phyloP scores from a whole-genome alignment of 1,139 yeast genomes.

The Suhomyces atakaporum region DNA sequence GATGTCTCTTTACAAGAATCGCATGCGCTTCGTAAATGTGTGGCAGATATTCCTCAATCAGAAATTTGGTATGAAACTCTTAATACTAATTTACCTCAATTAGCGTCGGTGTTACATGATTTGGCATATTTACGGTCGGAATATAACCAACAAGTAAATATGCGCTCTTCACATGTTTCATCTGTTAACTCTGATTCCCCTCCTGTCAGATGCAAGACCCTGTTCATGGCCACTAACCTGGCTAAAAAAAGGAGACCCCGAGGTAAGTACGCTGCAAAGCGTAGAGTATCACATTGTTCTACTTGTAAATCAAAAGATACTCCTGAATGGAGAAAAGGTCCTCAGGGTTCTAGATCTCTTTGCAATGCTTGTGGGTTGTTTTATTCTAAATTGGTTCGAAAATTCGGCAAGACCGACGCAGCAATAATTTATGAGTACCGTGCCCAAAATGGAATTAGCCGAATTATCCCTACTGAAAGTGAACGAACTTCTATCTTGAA shows the following conservation, averaged over 20 bases:
- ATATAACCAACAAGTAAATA: constrained; percentile 1
- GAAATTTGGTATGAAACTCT: background rate
- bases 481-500: constrained; percentile 5
- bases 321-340: constrained; percentile 35
- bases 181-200: constrained; percentile 2
- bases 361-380: constrained; percentile 34
- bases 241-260: constrained; percentile 1
- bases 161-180: constrained; percentile 6
- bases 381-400: constrained; percentile 26
- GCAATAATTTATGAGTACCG: constrained; percentile 14
- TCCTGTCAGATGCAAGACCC: constrained; percentile 7
- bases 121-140: constrained; percentile 3
- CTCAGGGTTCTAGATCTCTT: constrained; percentile 26
- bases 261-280: background rate
- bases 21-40: constrained; percentile 8
- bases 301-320: constrained; percentile 26
- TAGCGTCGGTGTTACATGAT: constrained; percentile 1
- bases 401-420: constrained; percentile 23
- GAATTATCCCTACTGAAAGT: constrained; percentile 17
- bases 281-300: constrained; percentile 16
- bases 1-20: constrained; percentile 1
- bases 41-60: constrained; percentile 2
- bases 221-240: constrained; percentile 1
- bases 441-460: constrained; percentile 8
- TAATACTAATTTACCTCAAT: constrained; percentile 1